Percentiles rank a stretch among this genome's conserved stretches.
These are phyloP conservation scores for Cephalotrichum gorgonifer DNA, from an alignment of 2,329 filamentous ascomycete genomes.

Conservation along the genomic window DNA sequence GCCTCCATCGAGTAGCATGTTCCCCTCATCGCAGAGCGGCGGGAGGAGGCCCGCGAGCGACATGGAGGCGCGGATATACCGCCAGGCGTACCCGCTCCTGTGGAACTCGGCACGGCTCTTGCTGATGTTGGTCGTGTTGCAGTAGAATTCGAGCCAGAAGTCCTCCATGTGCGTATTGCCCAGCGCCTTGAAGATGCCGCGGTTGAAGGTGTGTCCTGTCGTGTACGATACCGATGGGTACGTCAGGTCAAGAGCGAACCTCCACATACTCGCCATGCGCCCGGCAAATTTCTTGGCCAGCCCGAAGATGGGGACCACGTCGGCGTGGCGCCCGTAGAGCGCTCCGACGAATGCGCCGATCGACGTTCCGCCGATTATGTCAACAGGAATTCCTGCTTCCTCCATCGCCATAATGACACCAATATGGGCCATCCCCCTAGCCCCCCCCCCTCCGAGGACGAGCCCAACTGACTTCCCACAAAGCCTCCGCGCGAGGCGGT, in stretches of 20 bases:
- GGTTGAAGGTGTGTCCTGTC: slow-evolving; percentile 96
- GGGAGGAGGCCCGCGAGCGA: slow-evolving; percentile 86
- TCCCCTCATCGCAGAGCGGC: slow-evolving; percentile 91
- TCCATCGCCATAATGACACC: slow-evolving; percentile 92
- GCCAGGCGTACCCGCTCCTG: slow-evolving; percentile 93
- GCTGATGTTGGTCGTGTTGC: slow-evolving; percentile 98
- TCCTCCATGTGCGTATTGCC: slow-evolving; percentile 96
- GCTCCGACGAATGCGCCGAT: slow-evolving; percentile 95
- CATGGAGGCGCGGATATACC: slow-evolving; percentile 95
- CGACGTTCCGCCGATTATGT: slow-evolving; percentile 89
- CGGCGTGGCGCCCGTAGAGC: slow-evolving; percentile 89
- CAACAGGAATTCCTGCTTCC: slow-evolving; percentile 91
- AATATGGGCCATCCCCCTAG: slow-evolving; percentile 82
- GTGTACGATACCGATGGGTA: slow-evolving; percentile 97
- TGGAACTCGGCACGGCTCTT: slow-evolving; percentile 88
- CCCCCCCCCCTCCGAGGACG: slow-evolving; percentile 88
- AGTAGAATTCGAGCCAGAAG: slow-evolving; percentile 98
- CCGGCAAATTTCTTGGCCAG: slow-evolving; percentile 95
- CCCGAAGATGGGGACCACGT: slow-evolving; percentile 94
- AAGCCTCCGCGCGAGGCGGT: slow-evolving; percentile 77
- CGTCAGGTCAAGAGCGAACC: slow-evolving; percentile 91
- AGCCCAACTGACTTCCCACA: slow-evolving; percentile 92
- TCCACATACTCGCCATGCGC: slow-evolving; percentile 98
- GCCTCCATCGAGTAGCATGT: slow-evolving; percentile 90
- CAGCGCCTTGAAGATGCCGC: slow-evolving; percentile 97